Base-by-base conservation (phyloP, 352 stramenopile genomes). In the Phytophthora multivora region DNA sequence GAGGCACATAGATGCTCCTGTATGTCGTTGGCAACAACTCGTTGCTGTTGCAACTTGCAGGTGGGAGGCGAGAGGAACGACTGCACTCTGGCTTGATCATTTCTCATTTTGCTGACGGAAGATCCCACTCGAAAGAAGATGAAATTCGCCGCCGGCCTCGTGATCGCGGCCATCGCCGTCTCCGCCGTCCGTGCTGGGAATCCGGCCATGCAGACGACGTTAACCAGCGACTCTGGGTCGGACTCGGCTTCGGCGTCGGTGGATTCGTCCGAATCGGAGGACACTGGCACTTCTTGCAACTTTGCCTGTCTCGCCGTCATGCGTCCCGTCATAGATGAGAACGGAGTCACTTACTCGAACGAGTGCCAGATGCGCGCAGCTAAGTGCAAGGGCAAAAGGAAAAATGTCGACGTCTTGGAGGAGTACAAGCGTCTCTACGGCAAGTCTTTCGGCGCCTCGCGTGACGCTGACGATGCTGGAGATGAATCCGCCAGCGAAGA, bases 401-500 rank as follows among this genome's bases (percentile, higher is more conserved):
- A 62, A 16, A 2, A 36, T 6, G 19, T 12, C 1, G 16, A 66
- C n/a, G 1, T 36, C 5, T 21, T 66, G 41, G 59, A 53, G 10
- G 51, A 66, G 25, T 60, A 59, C 41, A 60, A 60, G 42, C 30
- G 42, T 13, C 23, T 66, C 6, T 66, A 66, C 19, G 57, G 57
- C 41, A 58, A 49, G n/a, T 31, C 25, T 19, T 66, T 58, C 16
- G 39, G 49, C 11, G 54, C 43, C 33, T 39, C 54, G 12, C 54
- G 54, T 7, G 35, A 55, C 7, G 54, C 13, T 11, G 25, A 21
- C 6, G 18, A 28, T 19, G 3, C 25, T 19, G 52, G 13, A 28
- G 36, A 56, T 9, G 45, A 56, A 18, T 57, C 43, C 18, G 35
- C 21, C 19, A 59, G 51, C 18, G 39, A 59, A 6, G 39, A 42